Evolutionary conservation across 129 eudicot species (phyloP).

Genomic region (Ambrosia artemisiifolia): DNA sequence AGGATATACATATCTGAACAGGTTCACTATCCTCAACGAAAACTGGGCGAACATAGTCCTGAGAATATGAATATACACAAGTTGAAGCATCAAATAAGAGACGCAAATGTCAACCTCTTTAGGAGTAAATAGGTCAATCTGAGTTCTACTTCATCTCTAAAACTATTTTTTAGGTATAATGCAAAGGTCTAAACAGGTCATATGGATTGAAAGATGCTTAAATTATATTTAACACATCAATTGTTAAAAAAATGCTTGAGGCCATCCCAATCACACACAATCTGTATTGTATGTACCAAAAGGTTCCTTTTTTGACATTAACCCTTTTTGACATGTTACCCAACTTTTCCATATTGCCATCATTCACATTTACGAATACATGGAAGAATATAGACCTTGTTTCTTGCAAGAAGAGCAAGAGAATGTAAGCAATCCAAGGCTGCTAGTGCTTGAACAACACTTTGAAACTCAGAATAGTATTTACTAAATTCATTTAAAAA

Average conservation of each 20-base stretch:
- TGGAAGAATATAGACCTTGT: slow-evolving; percentile 50
- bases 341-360: background rate
- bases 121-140: background rate
- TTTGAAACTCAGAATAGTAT: slow-evolving; percentile 78
- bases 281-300: background rate
- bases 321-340: background rate
- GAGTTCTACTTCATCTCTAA: background rate
- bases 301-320: background rate
- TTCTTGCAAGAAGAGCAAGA: slow-evolving; percentile 70
- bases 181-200: background rate
- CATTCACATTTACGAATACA: background rate
- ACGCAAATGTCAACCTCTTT: background rate
- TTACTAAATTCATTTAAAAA: slow-evolving; percentile 56
- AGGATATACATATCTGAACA: slow-evolving; percentile 61
- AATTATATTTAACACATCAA: background rate
- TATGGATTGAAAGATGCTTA: background rate
- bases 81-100: slow-evolving; percentile 4
- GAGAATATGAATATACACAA: slow-evolving; percentile 15
- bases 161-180: background rate
- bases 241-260: background rate
- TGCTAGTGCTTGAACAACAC: slow-evolving; percentile 92
- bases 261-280: background rate
- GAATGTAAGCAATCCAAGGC: slow-evolving; percentile 88
- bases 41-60: slow-evolving; percentile 73
- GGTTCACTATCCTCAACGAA: slow-evolving; percentile 76